These are phyloP conservation scores for Colletotrichum chlorophyti DNA, from an alignment of 2,329 filamentous ascomycete genomes.

Conservation along the genomic window DNA sequence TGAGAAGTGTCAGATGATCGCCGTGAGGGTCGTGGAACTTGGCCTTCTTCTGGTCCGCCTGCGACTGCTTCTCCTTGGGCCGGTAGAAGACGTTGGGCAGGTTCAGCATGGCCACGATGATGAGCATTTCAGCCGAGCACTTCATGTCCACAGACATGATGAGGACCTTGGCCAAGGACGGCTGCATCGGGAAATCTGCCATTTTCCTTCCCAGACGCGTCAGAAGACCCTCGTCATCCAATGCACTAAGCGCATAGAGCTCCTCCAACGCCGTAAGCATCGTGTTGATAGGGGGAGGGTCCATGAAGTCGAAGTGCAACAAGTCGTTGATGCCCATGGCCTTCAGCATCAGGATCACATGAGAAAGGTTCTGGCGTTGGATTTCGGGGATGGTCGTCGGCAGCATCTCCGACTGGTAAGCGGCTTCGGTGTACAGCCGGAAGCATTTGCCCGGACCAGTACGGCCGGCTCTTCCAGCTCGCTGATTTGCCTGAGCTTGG, in stretches of 20 bases:
- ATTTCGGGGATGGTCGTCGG: slow-evolving; percentile 97
- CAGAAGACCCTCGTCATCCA: slow-evolving; percentile 94
- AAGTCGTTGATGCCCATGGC: slow-evolving; percentile 99
- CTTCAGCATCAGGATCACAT: slow-evolving; percentile 96
- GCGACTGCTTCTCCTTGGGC: slow-evolving; percentile 94
- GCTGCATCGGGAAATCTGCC: slow-evolving; percentile 99
- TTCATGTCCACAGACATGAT: slow-evolving; percentile 86
- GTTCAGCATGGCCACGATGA: slow-evolving; percentile 93
- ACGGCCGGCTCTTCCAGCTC: slow-evolving; percentile 89
- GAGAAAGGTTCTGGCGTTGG: slow-evolving; percentile 89
- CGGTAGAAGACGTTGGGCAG: slow-evolving; percentile 90
- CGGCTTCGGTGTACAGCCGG: slow-evolving; percentile 91
- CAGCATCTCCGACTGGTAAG: slow-evolving; percentile 96
- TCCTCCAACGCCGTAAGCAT: slow-evolving; percentile 97
- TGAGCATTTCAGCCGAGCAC: slow-evolving; percentile 93
- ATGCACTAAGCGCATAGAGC: slow-evolving; percentile 86
- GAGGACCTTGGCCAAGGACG: slow-evolving; percentile 86
- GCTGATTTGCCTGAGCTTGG: slow-evolving; percentile 94
- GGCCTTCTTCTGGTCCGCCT: slow-evolving; percentile 96
- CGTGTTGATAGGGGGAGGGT: slow-evolving; percentile 94
- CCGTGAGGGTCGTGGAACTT: slow-evolving; percentile 97
- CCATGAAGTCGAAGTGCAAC: slow-evolving; percentile 98
- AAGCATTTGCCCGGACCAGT: slow-evolving; percentile 98
- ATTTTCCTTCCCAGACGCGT: slow-evolving; percentile 94
- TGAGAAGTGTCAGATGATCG: slow-evolving; percentile 92